Percentiles rank a stretch among this genome's conserved stretches.
Conservation (phyloP, 2,329 filamentous ascomycete species). For the Coleophoma crateriformis region DNA sequence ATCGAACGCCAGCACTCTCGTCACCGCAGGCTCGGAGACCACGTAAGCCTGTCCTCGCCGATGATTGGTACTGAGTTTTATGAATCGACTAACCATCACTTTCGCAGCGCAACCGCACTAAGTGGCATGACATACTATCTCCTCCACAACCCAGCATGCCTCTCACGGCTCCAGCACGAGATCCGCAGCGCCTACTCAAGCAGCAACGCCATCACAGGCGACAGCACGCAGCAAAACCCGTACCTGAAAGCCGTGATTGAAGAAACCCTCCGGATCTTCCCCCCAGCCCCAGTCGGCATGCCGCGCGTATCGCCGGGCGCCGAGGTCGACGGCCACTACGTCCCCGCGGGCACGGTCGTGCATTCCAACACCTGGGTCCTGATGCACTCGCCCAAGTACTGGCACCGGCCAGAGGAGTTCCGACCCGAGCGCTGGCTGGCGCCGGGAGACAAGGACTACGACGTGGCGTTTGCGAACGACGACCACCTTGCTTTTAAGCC, state of each 20-base stretch:
- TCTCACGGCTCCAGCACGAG: neutral
- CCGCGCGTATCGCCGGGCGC: neutral
- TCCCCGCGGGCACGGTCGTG: neutral
- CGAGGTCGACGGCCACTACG: slow-evolving; percentile 1
- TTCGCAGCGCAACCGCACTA: neutral
- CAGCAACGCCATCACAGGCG: neutral
- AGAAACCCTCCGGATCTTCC: slow-evolving; percentile 3
- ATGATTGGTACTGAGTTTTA: too few relatives aligned
- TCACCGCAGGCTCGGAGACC: neutral
- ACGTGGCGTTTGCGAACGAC: neutral
- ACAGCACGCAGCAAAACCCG: neutral
- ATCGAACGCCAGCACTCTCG: neutral
- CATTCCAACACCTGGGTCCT: neutral
- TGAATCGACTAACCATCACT: too few relatives aligned
- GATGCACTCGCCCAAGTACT: neutral
- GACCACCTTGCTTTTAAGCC: neutral
- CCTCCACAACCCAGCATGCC: neutral
- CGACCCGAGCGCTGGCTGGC: slow-evolving; percentile 4
- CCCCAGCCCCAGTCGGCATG: neutral
- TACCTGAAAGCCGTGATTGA: slow-evolving; percentile 4
- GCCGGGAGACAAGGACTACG: neutral
- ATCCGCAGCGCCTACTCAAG: neutral
- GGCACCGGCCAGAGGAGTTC: slow-evolving; percentile 1
- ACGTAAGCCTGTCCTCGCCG: neutral
- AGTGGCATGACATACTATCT: neutral